A percentile compares a stretch with the other conserved stretches of the same genome.
Conservation (phyloP, 768 basidiomycete species). For the Mycena indigotica region DNA sequence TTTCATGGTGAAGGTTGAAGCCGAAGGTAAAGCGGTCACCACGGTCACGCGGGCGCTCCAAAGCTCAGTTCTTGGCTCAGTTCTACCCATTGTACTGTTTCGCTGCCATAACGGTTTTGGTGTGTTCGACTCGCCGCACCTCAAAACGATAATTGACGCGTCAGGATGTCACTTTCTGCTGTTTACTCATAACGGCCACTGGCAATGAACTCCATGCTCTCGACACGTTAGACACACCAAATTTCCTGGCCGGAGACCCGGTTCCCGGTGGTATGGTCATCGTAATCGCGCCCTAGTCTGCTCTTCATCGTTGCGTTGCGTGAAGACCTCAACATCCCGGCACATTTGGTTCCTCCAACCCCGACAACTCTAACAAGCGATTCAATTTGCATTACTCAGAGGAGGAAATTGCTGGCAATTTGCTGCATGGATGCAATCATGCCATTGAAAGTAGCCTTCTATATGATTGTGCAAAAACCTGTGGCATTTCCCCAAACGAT, state of each 20-base stretch:
- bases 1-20: not conserved
- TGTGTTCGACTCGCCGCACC: too few species aligned
- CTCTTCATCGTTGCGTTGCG: not conserved
- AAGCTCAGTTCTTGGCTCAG: not conserved
- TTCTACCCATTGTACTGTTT: not conserved
- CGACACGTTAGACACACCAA: not conserved
- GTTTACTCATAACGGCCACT: not conserved
- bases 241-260: not conserved
- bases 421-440: too few species aligned
- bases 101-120: too few species aligned
- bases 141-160: constrained; percentile 9
- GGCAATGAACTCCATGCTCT: not conserved
- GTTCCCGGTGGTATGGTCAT: not conserved
- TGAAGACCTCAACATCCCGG: not conserved
- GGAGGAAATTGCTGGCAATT: too few species aligned
- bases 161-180: constrained; percentile 1
- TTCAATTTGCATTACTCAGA: too few species aligned
- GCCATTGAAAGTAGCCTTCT: too few species aligned
- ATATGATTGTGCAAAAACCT: too few species aligned
- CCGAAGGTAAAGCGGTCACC: not conserved
- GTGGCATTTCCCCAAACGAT: too few species aligned
- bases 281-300: not conserved
- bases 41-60: not conserved
- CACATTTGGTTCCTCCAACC: not conserved
- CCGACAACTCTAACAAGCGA: not conserved